Evolutionary conservation across 805 yeast species (phyloP).

Genomic region (Kodamaea kakaduensis): DNA sequence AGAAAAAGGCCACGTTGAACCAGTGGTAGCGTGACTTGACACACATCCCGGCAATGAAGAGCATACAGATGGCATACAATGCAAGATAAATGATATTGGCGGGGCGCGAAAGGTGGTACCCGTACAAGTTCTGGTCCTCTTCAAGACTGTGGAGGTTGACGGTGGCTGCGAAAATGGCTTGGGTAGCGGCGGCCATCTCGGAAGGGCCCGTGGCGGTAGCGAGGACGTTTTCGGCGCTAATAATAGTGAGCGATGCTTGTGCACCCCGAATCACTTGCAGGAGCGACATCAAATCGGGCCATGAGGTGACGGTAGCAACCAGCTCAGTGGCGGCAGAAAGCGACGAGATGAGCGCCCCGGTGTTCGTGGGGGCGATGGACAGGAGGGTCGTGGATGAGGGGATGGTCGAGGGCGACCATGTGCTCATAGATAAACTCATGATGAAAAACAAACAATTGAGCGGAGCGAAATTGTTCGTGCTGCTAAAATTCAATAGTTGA

Average conservation of each 20-base stretch:
- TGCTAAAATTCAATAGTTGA: no score
- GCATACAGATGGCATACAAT: slow-evolving; percentile 23
- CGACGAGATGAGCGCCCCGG: background rate
- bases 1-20: slow-evolving; percentile 36
- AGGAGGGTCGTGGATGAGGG: background rate
- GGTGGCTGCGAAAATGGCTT: slow-evolving; percentile 30
- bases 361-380: background rate
- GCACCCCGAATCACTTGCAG: slow-evolving; percentile 26
- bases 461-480: no score
- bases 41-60: slow-evolving; percentile 25
- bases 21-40: slow-evolving; percentile 34
- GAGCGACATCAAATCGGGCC: background rate
- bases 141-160: slow-evolving; percentile 29
- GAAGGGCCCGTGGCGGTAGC: slow-evolving; percentile 35
- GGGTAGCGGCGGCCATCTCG: slow-evolving; percentile 26
- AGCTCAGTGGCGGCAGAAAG: background rate
- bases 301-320: background rate
- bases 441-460: no score
- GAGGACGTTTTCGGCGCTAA: slow-evolving; percentile 30
- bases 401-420: slow-evolving; percentile 1
- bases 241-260: slow-evolving; percentile 30
- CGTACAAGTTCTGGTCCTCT: slow-evolving; percentile 27
- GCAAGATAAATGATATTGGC: slow-evolving; percentile 31
- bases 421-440: no score
- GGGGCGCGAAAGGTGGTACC: slow-evolving; percentile 21